Evolutionary conservation across 441 rosid species (phyloP).

Genomic region (Daphne laureola): DNA sequence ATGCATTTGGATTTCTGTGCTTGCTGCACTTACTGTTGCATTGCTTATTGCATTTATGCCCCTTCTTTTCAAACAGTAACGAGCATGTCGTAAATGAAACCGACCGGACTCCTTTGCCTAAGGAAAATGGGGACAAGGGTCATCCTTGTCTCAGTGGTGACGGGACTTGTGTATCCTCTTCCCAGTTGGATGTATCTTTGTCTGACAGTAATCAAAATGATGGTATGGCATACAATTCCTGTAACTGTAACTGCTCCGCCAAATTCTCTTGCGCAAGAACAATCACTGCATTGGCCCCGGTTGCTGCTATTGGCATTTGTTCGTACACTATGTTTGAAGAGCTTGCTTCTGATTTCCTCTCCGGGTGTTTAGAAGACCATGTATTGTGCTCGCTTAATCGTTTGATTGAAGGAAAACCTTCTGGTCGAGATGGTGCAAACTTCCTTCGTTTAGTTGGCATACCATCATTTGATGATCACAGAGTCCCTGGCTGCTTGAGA

Average conservation of each 20-base stretch:
- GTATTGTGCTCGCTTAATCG: constrained; percentile 50
- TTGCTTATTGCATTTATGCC: no score
- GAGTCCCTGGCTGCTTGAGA: constrained; percentile 52
- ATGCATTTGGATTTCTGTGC: no score
- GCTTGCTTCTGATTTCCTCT: constrained; percentile 41
- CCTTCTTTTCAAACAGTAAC: constrained; percentile 24
- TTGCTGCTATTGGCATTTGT: constrained; percentile 42
- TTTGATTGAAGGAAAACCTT: constrained; percentile 61
- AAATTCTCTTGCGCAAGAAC: constrained; percentile 44
- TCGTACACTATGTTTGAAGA: constrained; percentile 41
- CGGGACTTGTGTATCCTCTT: constrained; percentile 8
- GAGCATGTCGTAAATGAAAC: constrained; percentile 18
- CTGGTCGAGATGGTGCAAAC: constrained; percentile 51
- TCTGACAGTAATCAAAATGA: constrained; percentile 14
- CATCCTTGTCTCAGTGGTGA: constrained; percentile 12
- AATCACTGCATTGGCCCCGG: constrained; percentile 51
- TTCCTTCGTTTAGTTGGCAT: constrained; percentile 59
- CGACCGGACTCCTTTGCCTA: constrained; percentile 12
- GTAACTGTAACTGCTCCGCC: constrained; percentile 31
- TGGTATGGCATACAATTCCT: constrained; percentile 21
- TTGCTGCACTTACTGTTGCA: no score
- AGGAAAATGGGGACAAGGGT: constrained; percentile 18
- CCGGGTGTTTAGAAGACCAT: constrained; percentile 60
- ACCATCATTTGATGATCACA: constrained; percentile 44
- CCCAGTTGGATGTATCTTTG: constrained; percentile 14